These are phyloP conservation scores for Lasiosphaeria hispida DNA, from an alignment of 495 filamentous ascomycete species.

Conservation along the genomic window DNA sequence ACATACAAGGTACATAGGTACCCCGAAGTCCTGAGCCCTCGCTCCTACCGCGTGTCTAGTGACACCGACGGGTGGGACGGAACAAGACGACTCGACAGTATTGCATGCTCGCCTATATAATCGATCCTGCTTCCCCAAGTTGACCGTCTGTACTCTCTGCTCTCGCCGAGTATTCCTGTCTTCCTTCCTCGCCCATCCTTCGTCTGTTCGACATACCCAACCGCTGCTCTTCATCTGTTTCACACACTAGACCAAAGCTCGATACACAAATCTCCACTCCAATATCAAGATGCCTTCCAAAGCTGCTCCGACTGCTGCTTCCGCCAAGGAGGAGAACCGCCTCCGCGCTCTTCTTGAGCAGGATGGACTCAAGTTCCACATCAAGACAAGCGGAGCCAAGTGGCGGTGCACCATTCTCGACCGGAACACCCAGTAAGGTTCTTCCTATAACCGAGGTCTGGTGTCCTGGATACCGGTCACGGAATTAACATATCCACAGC, in stretches of 20 bases:
- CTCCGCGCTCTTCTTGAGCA: conserved; percentile 35
- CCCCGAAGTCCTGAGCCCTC: too few relatives aligned
- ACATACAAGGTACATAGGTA: too few relatives aligned
- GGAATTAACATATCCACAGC: conserved; percentile 19
- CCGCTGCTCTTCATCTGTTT: too few relatives aligned
- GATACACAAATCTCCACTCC: background rate
- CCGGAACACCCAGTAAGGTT: conserved; percentile 41
- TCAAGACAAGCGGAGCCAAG: conserved; percentile 37
- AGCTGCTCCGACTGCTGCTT: conserved; percentile 12
- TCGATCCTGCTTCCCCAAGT: too few relatives aligned
- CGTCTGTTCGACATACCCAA: too few relatives aligned
- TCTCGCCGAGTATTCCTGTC: too few relatives aligned
- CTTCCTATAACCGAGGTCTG: background rate
- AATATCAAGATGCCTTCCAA: conserved; percentile 12
- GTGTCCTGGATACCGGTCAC: background rate
- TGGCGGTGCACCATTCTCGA: conserved; percentile 44
- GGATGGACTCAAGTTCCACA: conserved; percentile 41
- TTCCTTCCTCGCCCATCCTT: too few relatives aligned
- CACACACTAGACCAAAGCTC: background rate
- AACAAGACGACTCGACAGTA: background rate
- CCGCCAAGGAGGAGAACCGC: conserved; percentile 16
- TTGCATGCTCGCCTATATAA: too few relatives aligned
- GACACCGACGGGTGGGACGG: conserved; percentile 3
- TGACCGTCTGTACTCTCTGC: too few relatives aligned
- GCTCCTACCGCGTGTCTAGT: conserved; percentile 1